Base-by-base conservation (phyloP, 2,329 filamentous ascomycete species). In the Akanthomyces muscarius region DNA sequence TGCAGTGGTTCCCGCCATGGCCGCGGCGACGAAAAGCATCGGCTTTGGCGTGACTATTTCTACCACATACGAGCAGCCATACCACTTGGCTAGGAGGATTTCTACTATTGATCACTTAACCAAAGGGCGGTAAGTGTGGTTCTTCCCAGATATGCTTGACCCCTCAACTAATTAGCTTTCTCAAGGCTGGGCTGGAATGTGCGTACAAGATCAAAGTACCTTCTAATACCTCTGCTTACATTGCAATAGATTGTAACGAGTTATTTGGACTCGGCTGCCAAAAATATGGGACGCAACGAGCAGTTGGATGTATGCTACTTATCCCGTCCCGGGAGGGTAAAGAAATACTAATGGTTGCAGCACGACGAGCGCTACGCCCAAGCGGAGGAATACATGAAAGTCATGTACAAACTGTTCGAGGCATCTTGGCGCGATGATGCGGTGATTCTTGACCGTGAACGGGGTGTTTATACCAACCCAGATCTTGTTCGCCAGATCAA, bases 61-160 rank as follows among this genome's bases (percentile, higher is more conserved):
- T 1, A 89, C 87, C 0, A 89, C 86, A 0, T 90, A 90, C 65
- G 87, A 90, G 70, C 82, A 86, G 69, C 87, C 88, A 0, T 90
- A 89, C 68, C 83, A 88, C 66, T 75, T 90, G n/a, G 87, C 88
- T 0, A 74, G 87, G 23, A 75, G 86, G 21, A 73, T 90, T 14
- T 86, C 83, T 3, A 89, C 87, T 0, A 78, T 89, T 0, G 88
- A 90, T 68, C 88, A 90, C 70, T 74, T 90, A 13, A 85, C 85
- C 0, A 83, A 83, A 56, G 86, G 87, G 7, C 57, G 57, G 57
- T 60, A 52, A 33, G 57, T 41, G 21, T 44, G 18, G 28, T 44
- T 25, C 5, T 50, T 23, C 3, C 14, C 28, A 10, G 18, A 36
- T 3, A 5, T 16, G 6, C 0, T 21, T 2, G 38, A n/a, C 28